Conservation (phyloP, 768 basidiomycete genomes). For the Rhodotorula taiwanensis region DNA sequence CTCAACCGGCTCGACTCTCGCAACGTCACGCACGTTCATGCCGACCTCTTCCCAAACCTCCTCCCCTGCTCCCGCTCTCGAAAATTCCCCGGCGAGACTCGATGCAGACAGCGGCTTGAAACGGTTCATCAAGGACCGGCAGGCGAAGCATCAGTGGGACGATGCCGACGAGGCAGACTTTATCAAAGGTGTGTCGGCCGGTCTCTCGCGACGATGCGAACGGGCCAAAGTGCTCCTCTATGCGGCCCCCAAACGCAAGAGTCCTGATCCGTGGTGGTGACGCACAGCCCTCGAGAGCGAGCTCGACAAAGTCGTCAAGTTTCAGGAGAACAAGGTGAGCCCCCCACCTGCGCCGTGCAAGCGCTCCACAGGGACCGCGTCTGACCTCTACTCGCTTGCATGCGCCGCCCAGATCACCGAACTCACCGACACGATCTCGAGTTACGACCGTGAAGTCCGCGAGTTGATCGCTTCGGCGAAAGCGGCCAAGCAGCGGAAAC, state of each 20-base stretch:
- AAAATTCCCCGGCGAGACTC: too few species aligned
- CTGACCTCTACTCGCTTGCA: not conserved
- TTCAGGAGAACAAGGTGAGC: slow-evolving; percentile 76
- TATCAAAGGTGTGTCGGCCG: slow-evolving; percentile 47
- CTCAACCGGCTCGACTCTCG: too few species aligned
- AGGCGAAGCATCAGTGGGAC: slow-evolving; percentile 53
- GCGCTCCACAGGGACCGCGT: accelerated
- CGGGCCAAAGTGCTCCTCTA: too few species aligned
- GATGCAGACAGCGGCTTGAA: slow-evolving; percentile 69
- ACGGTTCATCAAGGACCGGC: slow-evolving; percentile 71
- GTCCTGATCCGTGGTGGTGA: too few species aligned
- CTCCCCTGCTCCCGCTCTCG: not conserved
- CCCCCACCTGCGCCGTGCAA: not conserved
- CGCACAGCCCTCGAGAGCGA: slow-evolving; percentile 59
- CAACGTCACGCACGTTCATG: not conserved
- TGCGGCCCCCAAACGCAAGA: too few species aligned
- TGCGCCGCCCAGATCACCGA: slow-evolving; percentile 67
- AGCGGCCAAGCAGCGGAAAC: slow-evolving; percentile 31
- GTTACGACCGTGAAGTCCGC: slow-evolving; percentile 73
- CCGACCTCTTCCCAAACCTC: not conserved
- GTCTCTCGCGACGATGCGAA: too few species aligned
- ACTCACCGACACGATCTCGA: slow-evolving; percentile 68
- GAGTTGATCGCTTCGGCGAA: slow-evolving; percentile 58
- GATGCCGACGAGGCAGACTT: slow-evolving; percentile 76
- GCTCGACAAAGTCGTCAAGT: slow-evolving; percentile 87